Base-by-base conservation (phyloP, 75 land plant genomes). In the Selaginella tamariscina region DNA sequence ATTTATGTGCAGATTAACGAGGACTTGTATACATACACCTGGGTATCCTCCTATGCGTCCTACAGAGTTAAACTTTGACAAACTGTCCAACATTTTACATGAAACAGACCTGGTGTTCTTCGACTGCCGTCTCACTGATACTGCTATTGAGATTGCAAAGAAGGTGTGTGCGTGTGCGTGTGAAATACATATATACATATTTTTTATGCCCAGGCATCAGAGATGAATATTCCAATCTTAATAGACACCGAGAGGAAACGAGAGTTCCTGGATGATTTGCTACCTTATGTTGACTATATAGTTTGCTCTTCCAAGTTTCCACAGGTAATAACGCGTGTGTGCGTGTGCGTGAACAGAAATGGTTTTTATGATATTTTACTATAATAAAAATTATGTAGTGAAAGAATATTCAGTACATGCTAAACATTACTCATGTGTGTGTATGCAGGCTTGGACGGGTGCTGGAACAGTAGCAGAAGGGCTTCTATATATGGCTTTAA, bases 281-380 rank as follows among this genome's bases (percentile, higher is more conserved):
- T 91, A 32, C 64, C 59, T 21, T 31, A 78, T 11, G 82, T 89
- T 13, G 59, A 39, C 32, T 91, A 84, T 81, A 85, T 82, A 65
- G 87, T 91, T 24, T 80, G 89, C 70, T 86, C 98, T 49, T 79
- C 81, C 39, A 86, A 75, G 29, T 93, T 93, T 76, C 98, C 90
- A 27, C 81, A 80, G 90, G 98, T 73, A 78, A 55, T n/a, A n/a
- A n/a, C n/a, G n/a, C n/a, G n/a, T n/a, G n/a, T n/a, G n/a, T n/a
- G n/a, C n/a, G n/a, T n/a, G n/a, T n/a, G n/a, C n/a, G n/a, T n/a
- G n/a, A n/a, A n/a, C n/a, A n/a, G n/a, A n/a, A n/a, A n/a, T n/a
- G n/a, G n/a, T n/a, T n/a, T n/a, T n/a, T n/a, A n/a, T n/a, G n/a
- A n/a, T n/a, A n/a, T n/a, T n/a, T n/a, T n/a, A n/a, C n/a, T n/a